phyloP scores from a whole-genome alignment of 2,329 filamentous ascomycete genomes.

The Apiospora kogelbergensis region DNA sequence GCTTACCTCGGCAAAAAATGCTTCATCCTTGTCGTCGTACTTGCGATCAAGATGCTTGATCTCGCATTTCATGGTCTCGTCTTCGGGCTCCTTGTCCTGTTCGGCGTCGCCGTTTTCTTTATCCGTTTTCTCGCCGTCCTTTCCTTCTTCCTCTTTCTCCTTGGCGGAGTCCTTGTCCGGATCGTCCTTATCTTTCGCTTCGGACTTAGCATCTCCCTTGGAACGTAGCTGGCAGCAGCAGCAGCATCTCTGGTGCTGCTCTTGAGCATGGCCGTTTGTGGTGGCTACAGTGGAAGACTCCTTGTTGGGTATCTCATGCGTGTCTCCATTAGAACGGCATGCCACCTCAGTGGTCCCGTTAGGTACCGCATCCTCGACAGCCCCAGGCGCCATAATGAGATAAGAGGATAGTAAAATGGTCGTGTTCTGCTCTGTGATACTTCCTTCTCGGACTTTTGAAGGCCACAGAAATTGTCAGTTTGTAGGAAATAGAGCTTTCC shows the following conservation, averaged over 20 bases:
- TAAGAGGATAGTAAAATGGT: neutral
- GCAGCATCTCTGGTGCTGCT: neutral
- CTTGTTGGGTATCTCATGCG: neutral
- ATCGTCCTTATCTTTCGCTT: neutral
- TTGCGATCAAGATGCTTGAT: constrained; percentile 27
- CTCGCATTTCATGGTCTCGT: constrained; percentile 31
- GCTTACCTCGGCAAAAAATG: constrained; percentile 24
- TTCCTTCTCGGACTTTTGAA: too few relatives aligned
- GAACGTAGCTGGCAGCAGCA: constrained; percentile 3
- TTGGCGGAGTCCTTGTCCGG: neutral
- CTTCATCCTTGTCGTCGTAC: constrained; percentile 26
- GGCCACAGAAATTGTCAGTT: too few relatives aligned
- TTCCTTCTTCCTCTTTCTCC: constrained; percentile 2
- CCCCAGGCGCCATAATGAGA: neutral
- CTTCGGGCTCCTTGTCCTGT: constrained; percentile 17
- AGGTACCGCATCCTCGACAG: neutral
- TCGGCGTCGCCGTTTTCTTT: neutral
- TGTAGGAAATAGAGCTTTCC: too few relatives aligned
- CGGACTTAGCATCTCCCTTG: neutral
- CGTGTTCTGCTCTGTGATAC: too few relatives aligned
- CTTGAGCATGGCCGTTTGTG: neutral
- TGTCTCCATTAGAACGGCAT: neutral
- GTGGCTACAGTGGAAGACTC: neutral
- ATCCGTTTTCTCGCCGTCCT: constrained; percentile 2
- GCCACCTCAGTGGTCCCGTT: neutral